phyloP scores from a whole-genome alignment of 345 rosid genomes.

The Populus nigra region DNA sequence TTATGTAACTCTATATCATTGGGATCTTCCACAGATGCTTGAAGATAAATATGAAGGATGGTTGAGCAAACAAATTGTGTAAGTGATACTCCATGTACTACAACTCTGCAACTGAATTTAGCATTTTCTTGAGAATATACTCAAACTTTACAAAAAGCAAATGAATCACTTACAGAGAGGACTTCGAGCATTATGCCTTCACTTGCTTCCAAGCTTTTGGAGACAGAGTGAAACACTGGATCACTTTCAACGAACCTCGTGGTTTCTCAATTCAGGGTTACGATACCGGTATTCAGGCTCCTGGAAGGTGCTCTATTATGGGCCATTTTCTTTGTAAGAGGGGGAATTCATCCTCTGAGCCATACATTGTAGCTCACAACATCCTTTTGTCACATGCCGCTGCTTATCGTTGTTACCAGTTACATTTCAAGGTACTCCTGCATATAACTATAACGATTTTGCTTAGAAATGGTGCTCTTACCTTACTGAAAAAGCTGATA shows the following conservation, averaged over 20 bases:
- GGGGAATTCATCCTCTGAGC: constrained; percentile 77
- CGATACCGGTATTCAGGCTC: constrained; percentile 90
- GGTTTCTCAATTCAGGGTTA: constrained; percentile 82
- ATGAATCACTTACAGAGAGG: constrained; percentile 43
- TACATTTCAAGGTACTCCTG: constrained; percentile 55
- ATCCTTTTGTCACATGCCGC: constrained; percentile 82
- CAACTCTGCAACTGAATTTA: background rate
- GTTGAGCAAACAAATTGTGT: constrained; percentile 66
- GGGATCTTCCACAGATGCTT: constrained; percentile 95
- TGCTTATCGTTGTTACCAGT: constrained; percentile 60
- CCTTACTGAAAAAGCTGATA: background rate
- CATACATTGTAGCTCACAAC: constrained; percentile 81
- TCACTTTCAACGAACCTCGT: constrained; percentile 91
- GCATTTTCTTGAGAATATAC: background rate
- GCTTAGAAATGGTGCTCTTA: background rate
- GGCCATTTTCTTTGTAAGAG: constrained; percentile 63
- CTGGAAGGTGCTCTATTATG: constrained; percentile 86
- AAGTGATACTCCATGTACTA: constrained; percentile 19
- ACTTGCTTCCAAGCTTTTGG: constrained; percentile 83
- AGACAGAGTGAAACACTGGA: constrained; percentile 86
- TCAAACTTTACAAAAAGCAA: constrained; percentile 1
- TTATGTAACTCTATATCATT: constrained; percentile 87
- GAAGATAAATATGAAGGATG: constrained; percentile 87
- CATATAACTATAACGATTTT: too few species aligned
- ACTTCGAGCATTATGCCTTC: constrained; percentile 68